Percentiles rank a stretch among this genome's conserved stretches.
phyloP scores from a whole-genome alignment of 805 yeast species.

The Blastobotrys americana region DNA sequence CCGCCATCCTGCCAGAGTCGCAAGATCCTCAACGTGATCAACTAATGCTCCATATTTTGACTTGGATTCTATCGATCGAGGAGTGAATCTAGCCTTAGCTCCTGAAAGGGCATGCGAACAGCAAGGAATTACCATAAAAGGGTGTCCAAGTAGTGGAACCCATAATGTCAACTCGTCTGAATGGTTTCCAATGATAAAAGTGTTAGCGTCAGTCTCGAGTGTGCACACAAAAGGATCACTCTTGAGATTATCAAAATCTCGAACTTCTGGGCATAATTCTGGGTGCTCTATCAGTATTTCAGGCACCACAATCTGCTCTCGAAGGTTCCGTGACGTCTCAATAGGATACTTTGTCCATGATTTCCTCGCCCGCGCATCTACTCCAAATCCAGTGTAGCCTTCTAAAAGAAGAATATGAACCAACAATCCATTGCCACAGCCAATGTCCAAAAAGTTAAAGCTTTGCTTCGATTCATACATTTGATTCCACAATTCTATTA shows the following conservation, averaged over 20 bases:
- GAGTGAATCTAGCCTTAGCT: slow-evolving; percentile 55
- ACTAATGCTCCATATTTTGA: slow-evolving; percentile 83
- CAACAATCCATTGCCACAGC: slow-evolving; percentile 90
- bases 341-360: slow-evolving; percentile 76
- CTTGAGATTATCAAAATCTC: slow-evolving; percentile 1
- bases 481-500: slow-evolving; percentile 75
- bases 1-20: slow-evolving; percentile 70
- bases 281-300: slow-evolving; percentile 46
- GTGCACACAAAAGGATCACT: slow-evolving; percentile 11
- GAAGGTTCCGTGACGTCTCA: slow-evolving; percentile 48
- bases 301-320: slow-evolving; percentile 82
- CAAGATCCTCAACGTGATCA: slow-evolving; percentile 69
- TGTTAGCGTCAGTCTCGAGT: slow-evolving; percentile 31
- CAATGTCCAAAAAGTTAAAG: slow-evolving; percentile 78
- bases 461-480: slow-evolving; percentile 36
- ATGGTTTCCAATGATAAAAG: slow-evolving; percentile 89
- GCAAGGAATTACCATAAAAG: slow-evolving; percentile 90
- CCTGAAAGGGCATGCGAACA: slow-evolving; percentile 88
- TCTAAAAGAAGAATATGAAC: slow-evolving; percentile 69
- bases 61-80: slow-evolving; percentile 20
- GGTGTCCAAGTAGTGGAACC: slow-evolving; percentile 74
- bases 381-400: slow-evolving; percentile 76
- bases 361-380: slow-evolving; percentile 83
- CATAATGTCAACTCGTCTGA: slow-evolving; percentile 93
- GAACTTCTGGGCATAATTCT: slow-evolving; percentile 2